Evolutionary conservation across 495 filamentous ascomycete genomes (phyloP), one percentile per base, ranked within the genome.

Genomic region (Penicillium taxi): DNA sequence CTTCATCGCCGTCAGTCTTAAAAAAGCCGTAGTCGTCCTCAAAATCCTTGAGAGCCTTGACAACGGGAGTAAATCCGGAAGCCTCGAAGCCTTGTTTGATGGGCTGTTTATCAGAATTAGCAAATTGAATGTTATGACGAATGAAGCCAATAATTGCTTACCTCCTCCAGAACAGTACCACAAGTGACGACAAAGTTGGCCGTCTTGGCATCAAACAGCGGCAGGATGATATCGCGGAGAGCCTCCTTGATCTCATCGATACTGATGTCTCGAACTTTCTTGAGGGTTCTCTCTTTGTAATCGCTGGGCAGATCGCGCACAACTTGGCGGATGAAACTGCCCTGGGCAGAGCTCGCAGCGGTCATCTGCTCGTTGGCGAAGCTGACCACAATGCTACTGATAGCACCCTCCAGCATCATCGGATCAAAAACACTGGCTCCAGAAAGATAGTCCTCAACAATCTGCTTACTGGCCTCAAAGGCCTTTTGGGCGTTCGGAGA

Each of bases 1-100:
- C 79, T 12, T 82, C 80, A 2, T 74, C 81, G 2, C 77, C 78
- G n/a, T 72, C 79, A 7, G 60, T 70, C 59, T 83, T 74, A 18
- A 96, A n/a, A n/a, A n/a, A 58, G 4, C 90, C 91, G 59, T 98
- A 98, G 56, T 87, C 86, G 49, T 95, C 86, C 55, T 93, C 77
- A 56, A 94, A 96, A 37, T 78, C 74, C 36, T 80, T 77, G 29
- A 96, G 67, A n/a, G 75, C 53, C 49, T 83, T 79, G 17, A 87
- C 69, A 37, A 82, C 68, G 0, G 84, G 81, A 43, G 77, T 80
- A 70, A 94, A 96, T 0, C 87, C 83, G 26, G 75, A 79, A 6
- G 67, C 65, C 34, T 77, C 64, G 41, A 96, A 84, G 14, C 77
- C 77, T 48, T 80, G 74, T 49, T 77, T 72, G 31, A 94, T 73